phyloP scores from a whole-genome alignment of 1,284 basidiomycete genomes.

The Chondrostereum purpureum region DNA sequence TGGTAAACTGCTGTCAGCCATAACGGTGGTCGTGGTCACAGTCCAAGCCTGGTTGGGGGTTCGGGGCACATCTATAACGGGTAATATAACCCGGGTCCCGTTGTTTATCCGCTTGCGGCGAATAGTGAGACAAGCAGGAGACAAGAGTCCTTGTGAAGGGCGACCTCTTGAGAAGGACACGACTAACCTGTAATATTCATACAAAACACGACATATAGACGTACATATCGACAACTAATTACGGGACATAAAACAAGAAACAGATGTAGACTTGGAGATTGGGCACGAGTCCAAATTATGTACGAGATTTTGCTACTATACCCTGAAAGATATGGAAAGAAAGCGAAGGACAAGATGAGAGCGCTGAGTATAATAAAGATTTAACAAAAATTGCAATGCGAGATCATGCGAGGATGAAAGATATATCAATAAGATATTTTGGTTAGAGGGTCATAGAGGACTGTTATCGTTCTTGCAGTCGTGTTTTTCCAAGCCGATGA shows the following conservation, averaged over 20 bases:
- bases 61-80: too few species aligned
- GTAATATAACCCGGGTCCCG: too few species aligned
- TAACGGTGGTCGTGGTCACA: background rate
- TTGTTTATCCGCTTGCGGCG: too few species aligned
- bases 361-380: background rate
- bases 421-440: background rate
- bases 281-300: background rate
- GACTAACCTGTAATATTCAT: too few species aligned
- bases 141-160: background rate
- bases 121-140: too few species aligned
- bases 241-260: background rate
- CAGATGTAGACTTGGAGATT: background rate
- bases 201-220: too few species aligned
- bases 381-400: background rate
- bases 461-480: background rate
- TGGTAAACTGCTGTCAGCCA: background rate
- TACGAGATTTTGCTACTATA: background rate
- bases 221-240: background rate
- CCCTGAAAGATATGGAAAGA: background rate
- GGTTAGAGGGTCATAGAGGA: background rate
- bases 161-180: background rate
- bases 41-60: background rate
- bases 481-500: slow-evolving; percentile 17
- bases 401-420: too few species aligned
- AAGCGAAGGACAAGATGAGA: background rate